Evolutionary conservation across 768 basidiomycete species (phyloP), one percentile per base, ranked within the genome.

Genomic region (Xerocomellus intermedius): DNA sequence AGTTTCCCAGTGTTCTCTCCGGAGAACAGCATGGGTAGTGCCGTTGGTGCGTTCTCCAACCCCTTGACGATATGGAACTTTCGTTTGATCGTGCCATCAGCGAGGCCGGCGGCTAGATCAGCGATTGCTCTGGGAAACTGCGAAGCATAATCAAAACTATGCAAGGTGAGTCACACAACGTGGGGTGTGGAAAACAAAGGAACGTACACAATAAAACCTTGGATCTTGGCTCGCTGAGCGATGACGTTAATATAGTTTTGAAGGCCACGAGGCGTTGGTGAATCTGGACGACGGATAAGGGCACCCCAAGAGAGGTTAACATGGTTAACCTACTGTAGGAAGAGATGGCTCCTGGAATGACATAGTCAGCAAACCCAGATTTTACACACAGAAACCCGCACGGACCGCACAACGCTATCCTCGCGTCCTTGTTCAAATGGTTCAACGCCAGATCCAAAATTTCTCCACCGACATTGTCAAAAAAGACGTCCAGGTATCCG

Each of bases 1-100:
- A 94, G 65, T 74, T 94, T 93, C 38, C 91, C 92, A 0, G 79
- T 86, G 64, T 94, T 94, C 3, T 77, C 86, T 26, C 92, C 91
- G 13, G 72, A 80, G 73, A 84, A 94, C 12, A 95, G 72, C 75
- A 91, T 68, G 1, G 79, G 82, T 41, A 93, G 70, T n/a, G 87
- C 80, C 19, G 75, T 74, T 1, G 90, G 87, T 16, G 89, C 88
- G 49, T 85, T 82, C 60, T 89, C 83, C 42, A 92, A 70, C 3
- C 90, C 90, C 48, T 89, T 76, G 1, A 93, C 81, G 37, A 94
- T 72, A 64, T 94, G 91, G 72, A 89, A 91, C 60, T 85, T 87
- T 16, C 86, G 78, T 68, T 91, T 87, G 54, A 95, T 71, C n/a
- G 84, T 79, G 7, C 91, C 90, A 24, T 84, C 82, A 19, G 69